Base-by-base conservation (phyloP, 169 alveolate genomes). In the Pseudocohnilembus persalinus region DNA sequence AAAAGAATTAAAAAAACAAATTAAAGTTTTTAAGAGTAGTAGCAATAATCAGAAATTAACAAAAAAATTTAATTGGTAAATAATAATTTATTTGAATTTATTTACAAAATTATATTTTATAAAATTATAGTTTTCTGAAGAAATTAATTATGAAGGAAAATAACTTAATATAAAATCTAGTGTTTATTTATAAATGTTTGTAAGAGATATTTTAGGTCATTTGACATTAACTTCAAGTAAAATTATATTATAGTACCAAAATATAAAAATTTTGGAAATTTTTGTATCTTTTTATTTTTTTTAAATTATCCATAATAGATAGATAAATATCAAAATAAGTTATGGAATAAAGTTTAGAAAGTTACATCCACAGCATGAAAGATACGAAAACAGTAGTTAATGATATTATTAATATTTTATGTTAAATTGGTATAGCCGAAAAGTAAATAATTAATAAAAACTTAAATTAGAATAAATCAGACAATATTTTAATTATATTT, bases 361-460 rank as follows among this genome's bases (percentile, higher is more conserved):
- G 29, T 49, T 79, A 79, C 11, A 79, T 49, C 68, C 68, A 49
- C 68, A 11, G 26, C 4, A 49, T 49, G 68, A 49, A 73, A 63
- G 84, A 79, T 34, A 34, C 74, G 1, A 79, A 79, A 79, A 34
- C 76, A n/a, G 49, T 79, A 26, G 31, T 72, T 28, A 79, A 79
- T 27, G 84, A 79, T 79, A 33, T 63, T 0, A 79, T 34, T 79
- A 79, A 79, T 64, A 79, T 79, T 16, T 64, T 79, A 26, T 34
- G 32, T 64, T 49, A 35, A 29, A 28, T 79, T 4, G 34, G 76
- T 16, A 49, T 79, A 79, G 84, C 75, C 15, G 84, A 79, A 64
- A 79, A 73, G 84, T 79, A 79, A n/a, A 30, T 77, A 25, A 33
- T 26, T 33, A 11, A 25, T 25, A 24, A 33, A n/a, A 25, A 76